A percentile compares a stretch with the other conserved stretches of the same genome.
phyloP scores from a whole-genome alignment of 345 rosid genomes.

The Cochlearia excelsa region DNA sequence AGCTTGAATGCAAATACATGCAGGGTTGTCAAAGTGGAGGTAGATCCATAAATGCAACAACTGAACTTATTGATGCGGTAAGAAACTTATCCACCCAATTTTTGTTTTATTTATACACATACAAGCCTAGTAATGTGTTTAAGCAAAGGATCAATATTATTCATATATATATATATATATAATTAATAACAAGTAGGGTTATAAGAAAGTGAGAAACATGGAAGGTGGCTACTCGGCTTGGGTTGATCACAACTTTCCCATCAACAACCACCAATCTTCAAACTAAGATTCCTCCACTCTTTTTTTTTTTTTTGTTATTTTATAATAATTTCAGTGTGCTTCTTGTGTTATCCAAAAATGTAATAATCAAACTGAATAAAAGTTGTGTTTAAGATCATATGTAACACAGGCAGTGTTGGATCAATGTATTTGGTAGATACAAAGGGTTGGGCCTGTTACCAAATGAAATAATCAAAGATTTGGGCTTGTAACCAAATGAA shows the following conservation, averaged over 20 bases:
- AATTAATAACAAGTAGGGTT: conserved; percentile 46
- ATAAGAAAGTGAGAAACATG: conserved; percentile 65
- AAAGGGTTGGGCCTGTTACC: too few relatives aligned
- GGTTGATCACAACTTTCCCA: conserved; percentile 46
- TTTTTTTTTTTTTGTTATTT: neutral
- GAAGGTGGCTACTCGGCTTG: conserved; percentile 83
- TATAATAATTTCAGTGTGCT: neutral
- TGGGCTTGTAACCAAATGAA: too few relatives aligned
- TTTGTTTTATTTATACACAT: neutral
- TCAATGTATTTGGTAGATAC: too few relatives aligned
- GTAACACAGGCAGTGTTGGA: too few relatives aligned
- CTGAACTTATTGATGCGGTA: conserved; percentile 43
- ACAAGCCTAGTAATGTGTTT: neutral
- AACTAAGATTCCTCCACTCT: conserved; percentile 11
- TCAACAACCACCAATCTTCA: conserved; percentile 34
- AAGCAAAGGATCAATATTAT: neutral
- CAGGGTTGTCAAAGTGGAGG: conserved; percentile 81
- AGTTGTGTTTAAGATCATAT: too few relatives aligned
- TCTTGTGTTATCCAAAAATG: conserved; percentile 2
- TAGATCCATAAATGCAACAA: conserved; percentile 64
- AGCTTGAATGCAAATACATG: neutral
- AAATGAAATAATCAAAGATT: too few relatives aligned
- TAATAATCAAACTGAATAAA: too few relatives aligned
- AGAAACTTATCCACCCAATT: neutral
- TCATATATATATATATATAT: neutral